Percentiles rank a stretch among this genome's conserved stretches.
Conservation (phyloP, 495 filamentous ascomycete genomes). For the Podospora pseudocomata region DNA sequence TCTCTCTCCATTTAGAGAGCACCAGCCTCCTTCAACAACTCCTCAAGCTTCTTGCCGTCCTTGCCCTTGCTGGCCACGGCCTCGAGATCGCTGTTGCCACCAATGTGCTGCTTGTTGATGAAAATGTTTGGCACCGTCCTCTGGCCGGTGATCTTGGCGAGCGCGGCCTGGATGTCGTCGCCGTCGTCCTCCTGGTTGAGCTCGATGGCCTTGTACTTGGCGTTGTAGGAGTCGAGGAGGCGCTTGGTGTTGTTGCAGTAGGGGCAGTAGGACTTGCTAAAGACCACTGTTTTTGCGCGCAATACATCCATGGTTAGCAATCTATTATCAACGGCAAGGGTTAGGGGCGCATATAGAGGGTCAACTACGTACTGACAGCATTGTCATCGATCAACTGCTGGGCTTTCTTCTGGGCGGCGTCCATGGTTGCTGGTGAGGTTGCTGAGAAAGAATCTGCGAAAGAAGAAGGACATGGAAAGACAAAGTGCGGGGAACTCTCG, state of each 20-base stretch:
- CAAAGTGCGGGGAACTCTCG: conserved; percentile 1
- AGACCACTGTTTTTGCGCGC: conserved; percentile 60
- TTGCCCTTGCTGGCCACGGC: conserved; percentile 36
- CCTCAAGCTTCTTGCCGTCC: conserved; percentile 39
- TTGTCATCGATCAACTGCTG: conserved; percentile 88
- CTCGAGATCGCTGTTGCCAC: conserved; percentile 94
- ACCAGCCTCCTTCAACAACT: conserved; percentile 37
- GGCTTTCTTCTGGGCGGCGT: conserved; percentile 81
- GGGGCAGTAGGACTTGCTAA: conserved; percentile 96
- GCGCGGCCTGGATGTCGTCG: conserved; percentile 73
- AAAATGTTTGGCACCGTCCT: conserved; percentile 92
- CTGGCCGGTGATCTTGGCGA: conserved; percentile 76
- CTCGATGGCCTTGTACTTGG: conserved; percentile 73
- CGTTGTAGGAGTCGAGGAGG: conserved; percentile 62
- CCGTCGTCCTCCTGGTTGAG: conserved; percentile 85
- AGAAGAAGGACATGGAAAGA: conserved; percentile 69
- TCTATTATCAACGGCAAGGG: not conserved
- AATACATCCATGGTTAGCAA: not conserved
- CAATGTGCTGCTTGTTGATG: conserved; percentile 86
- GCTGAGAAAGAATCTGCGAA: conserved; percentile 72
- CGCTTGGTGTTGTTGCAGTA: conserved; percentile 81
- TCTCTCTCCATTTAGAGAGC: conserved; percentile 29
- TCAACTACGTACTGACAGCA: conserved; percentile 65
- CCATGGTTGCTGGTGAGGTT: conserved; percentile 63
- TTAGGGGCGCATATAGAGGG: not conserved